Evolutionary conservation across 805 yeast species (phyloP), one percentile per base, ranked within the genome.

Genomic region (Candida nonsorbophila): DNA sequence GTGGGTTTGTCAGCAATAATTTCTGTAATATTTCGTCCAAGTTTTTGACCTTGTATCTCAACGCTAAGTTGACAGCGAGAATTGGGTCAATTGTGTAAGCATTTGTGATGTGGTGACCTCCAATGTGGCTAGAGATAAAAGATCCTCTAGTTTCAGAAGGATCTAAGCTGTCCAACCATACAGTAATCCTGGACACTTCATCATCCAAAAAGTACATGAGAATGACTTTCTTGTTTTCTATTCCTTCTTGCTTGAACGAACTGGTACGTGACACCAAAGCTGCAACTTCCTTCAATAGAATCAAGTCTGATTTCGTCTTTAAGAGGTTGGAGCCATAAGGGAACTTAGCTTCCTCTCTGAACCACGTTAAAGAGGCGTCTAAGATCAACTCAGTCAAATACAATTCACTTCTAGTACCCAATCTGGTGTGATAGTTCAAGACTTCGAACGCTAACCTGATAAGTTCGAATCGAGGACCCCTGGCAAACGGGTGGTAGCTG

Each of bases 241-340:
- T 55, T 3, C 34, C 34, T 9, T 41, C 51, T 9, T 32, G 29
- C 13, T 38, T 43, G 30, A 45, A 44, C 0, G 63, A 52, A 18
- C 34, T 36, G 4, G 44, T 32, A 6, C 36, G 35, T 3, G 49
- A 29, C 33, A 55, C 38, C 24, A 55, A 39, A 23, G 47, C 41
- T 4, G 74, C 68, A 3, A 83, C 67, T 14, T 72, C 77, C 16
- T 67, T 59, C 40, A 90, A 60, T 28, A 79, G 55, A 4, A 67
- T 61, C 43, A 72, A 67, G 44, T 88, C 95, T 1, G 85, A 73
- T 39, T 77, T 78, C 28, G 79, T 76, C 48, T 77, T 77, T 38
- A 84, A 55, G 24, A 73, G 67, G 48, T 90, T 86, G 7, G 86
- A 80, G 3, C 98, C 97, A 58, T 70, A 87, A 10, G 97, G 96